Evolutionary conservation across 371 early-diverging fungal genomes (phyloP).

Genomic region (Nematocida minor): DNA sequence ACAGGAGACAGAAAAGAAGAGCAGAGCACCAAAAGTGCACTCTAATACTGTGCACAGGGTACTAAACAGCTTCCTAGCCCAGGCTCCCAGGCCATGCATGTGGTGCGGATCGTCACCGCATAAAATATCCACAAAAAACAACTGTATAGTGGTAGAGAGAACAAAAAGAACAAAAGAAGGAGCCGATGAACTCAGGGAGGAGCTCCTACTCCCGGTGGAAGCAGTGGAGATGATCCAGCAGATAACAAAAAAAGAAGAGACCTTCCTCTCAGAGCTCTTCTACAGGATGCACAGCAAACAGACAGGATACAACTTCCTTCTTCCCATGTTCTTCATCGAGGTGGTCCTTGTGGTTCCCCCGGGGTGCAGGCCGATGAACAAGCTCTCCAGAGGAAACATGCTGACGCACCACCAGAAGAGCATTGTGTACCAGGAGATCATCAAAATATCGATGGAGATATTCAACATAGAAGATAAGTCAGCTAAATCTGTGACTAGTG

Average conservation of each 20-base stretch:
- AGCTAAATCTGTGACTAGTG: neutral
- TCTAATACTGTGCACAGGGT: slow-evolving; percentile 12
- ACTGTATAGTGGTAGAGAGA: neutral
- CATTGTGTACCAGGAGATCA: neutral
- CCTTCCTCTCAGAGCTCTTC: neutral
- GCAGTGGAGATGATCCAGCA: slow-evolving; percentile 29
- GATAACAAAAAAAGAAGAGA: slow-evolving; percentile 3
- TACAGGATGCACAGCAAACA: neutral
- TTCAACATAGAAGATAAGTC: neutral
- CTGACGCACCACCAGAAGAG: neutral
- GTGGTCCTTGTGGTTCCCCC: slow-evolving; percentile 7
- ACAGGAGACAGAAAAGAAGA: neutral
- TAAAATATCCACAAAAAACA: neutral
- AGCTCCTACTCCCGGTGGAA: slow-evolving; percentile 30
- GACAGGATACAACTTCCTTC: neutral
- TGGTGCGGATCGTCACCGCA: slow-evolving; percentile 38
- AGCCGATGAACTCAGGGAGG: neutral
- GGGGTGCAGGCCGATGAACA: neutral
- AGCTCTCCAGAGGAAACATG: neutral
- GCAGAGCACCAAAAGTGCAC: neutral
- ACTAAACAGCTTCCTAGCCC: slow-evolving; percentile 13
- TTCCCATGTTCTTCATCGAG: slow-evolving; percentile 47
- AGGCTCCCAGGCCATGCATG: slow-evolving; percentile 36
- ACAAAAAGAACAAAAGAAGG: neutral
- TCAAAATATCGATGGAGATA: neutral